Percentiles rank a stretch among this genome's conserved stretches.
Evolutionary conservation across 768 basidiomycete genomes (phyloP).

Genomic region (Mycena albidolilacea): DNA sequence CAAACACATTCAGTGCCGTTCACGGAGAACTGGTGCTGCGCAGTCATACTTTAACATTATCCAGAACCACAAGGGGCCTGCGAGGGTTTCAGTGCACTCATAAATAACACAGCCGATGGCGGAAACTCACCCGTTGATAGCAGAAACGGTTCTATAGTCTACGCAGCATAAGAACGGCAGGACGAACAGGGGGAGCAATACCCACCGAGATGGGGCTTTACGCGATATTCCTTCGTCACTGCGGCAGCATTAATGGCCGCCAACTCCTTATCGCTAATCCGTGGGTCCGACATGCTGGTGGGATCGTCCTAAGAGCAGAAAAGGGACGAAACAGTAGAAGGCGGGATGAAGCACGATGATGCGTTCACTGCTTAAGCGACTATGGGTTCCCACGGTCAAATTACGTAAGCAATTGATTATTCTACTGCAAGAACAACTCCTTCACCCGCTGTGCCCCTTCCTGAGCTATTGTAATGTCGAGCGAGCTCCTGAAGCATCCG

Average conservation of each 20-base stretch:
- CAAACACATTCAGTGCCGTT: conserved; percentile 9
- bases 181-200: conserved; percentile 35
- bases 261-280: conserved; percentile 80
- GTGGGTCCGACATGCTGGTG: conserved; percentile 64
- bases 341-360: conserved; percentile 11
- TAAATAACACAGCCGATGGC: conserved; percentile 24
- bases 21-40: conserved; percentile 12
- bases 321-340: conserved; percentile 12
- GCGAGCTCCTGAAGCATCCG: conserved; percentile 29
- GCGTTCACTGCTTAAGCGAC: background rate
- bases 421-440: conserved; percentile 50
- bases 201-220: conserved; percentile 91
- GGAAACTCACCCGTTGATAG: conserved; percentile 90
- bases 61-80: conserved; percentile 95
- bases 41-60: conserved; percentile 92
- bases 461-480: conserved; percentile 54
- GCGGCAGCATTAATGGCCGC: conserved; percentile 90
- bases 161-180: conserved; percentile 36
- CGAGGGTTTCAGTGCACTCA: conserved; percentile 23
- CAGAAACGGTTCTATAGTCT: conserved; percentile 99
- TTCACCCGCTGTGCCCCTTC: conserved; percentile 60
- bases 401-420: conserved; percentile 6
- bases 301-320: background rate
- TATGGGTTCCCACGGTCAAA: conserved; percentile 32
- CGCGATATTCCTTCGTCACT: conserved; percentile 89